Evolutionary conservation across 208 protist genomes (phyloP), one percentile per base, ranked within the genome.

Genomic region (Trypanosoma cruzi): DNA sequence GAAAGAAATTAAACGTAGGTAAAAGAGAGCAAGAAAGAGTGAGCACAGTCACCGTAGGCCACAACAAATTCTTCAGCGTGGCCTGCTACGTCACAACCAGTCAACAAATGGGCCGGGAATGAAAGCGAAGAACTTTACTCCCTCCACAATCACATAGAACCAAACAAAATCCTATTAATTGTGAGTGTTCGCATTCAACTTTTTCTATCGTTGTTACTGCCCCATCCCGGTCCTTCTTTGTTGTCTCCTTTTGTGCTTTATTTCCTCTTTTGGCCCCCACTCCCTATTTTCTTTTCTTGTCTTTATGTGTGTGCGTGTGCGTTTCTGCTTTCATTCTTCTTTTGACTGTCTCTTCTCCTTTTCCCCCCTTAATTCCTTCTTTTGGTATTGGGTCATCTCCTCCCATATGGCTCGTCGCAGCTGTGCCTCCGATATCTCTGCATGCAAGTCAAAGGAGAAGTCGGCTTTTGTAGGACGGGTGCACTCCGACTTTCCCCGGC

Each of bases 371-470:
- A 29, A n/a, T 32, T 53, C 46, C 8, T 52, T 61, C 22, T 76
- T 71, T 31, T 77, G 70, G 70, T 95, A 95, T 64, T 84, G 40
- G 26, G 80, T 64, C 16, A 94, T 72, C 66, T 96, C 91, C 53
- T 83, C 78, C 84, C 88, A 96, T 46, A 96, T 92, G 46, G 67
- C 68, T 31, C 85, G 86, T 7, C 91, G 86, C 56, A 96, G 81
- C 65, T 93, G 87, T 26, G 71, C 82, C 74, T 96, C 87, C n/a
- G 89, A 96, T 44, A 95, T 85, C 53, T 96, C 88, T 0, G 85
- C 81, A 72, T 92, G 88, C 68, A 95, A 80, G 78, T 95, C 92
- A 70, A 94, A 93, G 13, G 69, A 78, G 32, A 93, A 56, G 62
- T 96, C 88, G 1, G 89, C 46, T 20, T 80, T 80, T 11, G 80